These are phyloP conservation scores for Calycina herbarum DNA, from an alignment of 2,329 filamentous ascomycete genomes.

Conservation along the genomic window DNA sequence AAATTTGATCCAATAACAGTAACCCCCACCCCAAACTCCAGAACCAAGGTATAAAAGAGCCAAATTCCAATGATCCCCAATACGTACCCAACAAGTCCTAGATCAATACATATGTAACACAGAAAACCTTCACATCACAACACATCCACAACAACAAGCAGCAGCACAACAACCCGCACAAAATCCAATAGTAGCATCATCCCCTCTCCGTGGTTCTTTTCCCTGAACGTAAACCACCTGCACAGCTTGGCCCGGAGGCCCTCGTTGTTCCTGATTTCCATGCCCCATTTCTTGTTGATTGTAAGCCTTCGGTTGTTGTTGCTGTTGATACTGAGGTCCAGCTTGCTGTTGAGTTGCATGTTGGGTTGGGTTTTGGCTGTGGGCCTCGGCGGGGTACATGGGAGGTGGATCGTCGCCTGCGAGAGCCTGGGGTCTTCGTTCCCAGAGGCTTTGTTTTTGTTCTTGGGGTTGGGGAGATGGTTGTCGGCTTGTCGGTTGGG, in stretches of 20 bases:
- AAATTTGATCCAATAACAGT: no score
- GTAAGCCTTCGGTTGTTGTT: not conserved
- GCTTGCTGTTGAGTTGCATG: not conserved
- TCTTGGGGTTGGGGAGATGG: constrained; percentile 1
- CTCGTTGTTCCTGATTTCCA: not conserved
- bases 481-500: not conserved
- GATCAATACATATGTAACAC: not conserved
- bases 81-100: not conserved
- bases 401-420: not conserved
- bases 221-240: not conserved
- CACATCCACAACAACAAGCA: not conserved
- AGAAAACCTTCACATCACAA: not conserved
- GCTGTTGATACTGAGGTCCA: not conserved
- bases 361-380: not conserved
- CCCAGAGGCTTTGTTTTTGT: not conserved
- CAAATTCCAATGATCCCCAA: not conserved
- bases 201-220: not conserved
- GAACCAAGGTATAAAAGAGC: no score
- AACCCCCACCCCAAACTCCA: no score
- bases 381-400: not conserved
- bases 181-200: not conserved
- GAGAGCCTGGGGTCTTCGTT: constrained; percentile 6
- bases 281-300: not conserved
- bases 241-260: not conserved
- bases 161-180: not conserved